Conservation (phyloP, 805 yeast genomes). For the Candida corydali region DNA sequence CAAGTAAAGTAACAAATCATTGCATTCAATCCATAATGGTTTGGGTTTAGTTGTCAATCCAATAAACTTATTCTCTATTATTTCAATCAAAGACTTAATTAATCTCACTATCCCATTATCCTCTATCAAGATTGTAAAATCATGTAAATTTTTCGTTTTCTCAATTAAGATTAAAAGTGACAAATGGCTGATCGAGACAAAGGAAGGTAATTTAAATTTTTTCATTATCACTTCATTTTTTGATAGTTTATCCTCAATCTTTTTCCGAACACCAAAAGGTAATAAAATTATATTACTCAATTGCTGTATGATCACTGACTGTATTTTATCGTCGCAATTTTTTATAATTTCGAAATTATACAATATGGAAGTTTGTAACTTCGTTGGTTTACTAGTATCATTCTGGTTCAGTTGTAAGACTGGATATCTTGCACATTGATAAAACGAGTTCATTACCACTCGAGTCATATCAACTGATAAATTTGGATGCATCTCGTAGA, state of each 20-base stretch:
- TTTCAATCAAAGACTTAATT: constrained; percentile 48
- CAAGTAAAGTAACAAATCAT: constrained; percentile 34
- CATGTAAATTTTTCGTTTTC: constrained; percentile 27
- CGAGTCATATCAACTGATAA: constrained; percentile 37
- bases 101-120: constrained; percentile 46
- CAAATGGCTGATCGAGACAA: constrained; percentile 52
- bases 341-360: constrained; percentile 38
- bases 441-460: constrained; percentile 53
- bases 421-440: constrained; percentile 69
- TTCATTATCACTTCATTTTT: constrained; percentile 24
- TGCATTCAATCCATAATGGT: constrained; percentile 51
- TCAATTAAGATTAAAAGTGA: constrained; percentile 39
- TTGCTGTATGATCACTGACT: constrained; percentile 48
- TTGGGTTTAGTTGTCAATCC: constrained; percentile 15
- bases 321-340: constrained; percentile 29
- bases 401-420: constrained; percentile 53
- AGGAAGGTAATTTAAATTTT: constrained; percentile 53
- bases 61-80: constrained; percentile 36
- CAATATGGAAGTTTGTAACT: constrained; percentile 59
- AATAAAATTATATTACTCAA: constrained; percentile 49
- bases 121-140: constrained; percentile 33
- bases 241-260: constrained; percentile 52
- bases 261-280: constrained; percentile 58
- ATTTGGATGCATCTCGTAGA: constrained; percentile 35
- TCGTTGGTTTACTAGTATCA: constrained; percentile 52